phyloP scores from a whole-genome alignment of 768 basidiomycete genomes.

The Phaeotremella fagi region DNA sequence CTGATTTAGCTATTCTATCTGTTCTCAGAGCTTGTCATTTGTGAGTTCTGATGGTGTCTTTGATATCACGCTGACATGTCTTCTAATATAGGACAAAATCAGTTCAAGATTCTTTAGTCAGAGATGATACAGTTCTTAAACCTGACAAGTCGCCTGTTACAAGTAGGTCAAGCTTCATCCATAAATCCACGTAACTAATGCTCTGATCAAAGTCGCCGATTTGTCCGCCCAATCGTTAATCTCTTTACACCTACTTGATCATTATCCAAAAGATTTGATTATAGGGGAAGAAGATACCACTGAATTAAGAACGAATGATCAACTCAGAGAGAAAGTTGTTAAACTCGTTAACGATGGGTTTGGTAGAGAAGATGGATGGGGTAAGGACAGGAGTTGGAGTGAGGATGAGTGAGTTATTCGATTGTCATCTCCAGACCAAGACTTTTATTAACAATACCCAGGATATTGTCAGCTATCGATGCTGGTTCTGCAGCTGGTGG shows the following conservation, averaged over 20 bases:
- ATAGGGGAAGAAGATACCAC: conserved; percentile 92
- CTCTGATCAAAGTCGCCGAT: conserved; percentile 66
- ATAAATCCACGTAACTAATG: background rate
- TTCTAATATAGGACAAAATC: conserved; percentile 57
- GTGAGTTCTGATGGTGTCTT: conserved; percentile 26
- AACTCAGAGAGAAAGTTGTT: conserved; percentile 64
- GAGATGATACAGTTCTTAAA: conserved; percentile 80
- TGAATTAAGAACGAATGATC: conserved; percentile 60
- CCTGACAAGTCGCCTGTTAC: conserved; percentile 90
- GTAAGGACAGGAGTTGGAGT: conserved; percentile 23
- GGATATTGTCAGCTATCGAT: conserved; percentile 82
- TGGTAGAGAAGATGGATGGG: conserved; percentile 52
- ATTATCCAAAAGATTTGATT: conserved; percentile 81
- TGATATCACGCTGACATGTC: background rate
- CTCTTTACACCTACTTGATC: conserved; percentile 65
- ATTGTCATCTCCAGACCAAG: background rate
- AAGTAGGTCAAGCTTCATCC: conserved; percentile 52
- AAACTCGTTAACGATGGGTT: conserved; percentile 77
- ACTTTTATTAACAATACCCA: conserved; percentile 42
- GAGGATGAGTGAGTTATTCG: conserved; percentile 39
- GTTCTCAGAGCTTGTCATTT: conserved; percentile 80
- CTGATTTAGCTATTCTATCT: conserved; percentile 75
- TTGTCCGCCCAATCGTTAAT: conserved; percentile 90
- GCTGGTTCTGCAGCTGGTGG: conserved; percentile 65
- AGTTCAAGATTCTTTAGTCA: conserved; percentile 79